Conservation (phyloP, 2,329 filamentous ascomycete species). For the Epichloe typhina region DNA sequence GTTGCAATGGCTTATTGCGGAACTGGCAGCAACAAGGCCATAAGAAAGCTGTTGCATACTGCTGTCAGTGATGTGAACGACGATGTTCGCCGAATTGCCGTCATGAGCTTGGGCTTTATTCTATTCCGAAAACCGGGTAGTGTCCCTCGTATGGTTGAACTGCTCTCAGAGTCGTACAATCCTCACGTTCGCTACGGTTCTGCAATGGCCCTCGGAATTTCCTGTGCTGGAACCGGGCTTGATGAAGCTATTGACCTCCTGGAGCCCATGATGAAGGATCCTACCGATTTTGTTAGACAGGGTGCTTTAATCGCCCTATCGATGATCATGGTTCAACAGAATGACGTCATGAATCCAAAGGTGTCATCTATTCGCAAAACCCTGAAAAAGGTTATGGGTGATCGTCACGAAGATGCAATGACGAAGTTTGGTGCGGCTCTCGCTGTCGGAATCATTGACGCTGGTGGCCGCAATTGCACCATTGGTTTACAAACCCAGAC, state of each 20-base stretch:
- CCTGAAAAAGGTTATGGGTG: constrained; percentile 82
- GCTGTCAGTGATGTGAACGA: constrained; percentile 98
- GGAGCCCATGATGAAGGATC: constrained; percentile 99
- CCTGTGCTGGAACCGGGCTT: constrained; percentile 88
- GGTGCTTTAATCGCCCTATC: constrained; percentile 86
- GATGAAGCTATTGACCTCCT: constrained; percentile 93
- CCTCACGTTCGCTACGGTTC: constrained; percentile 96
- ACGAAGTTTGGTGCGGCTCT: constrained; percentile 95
- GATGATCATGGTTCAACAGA: constrained; percentile 99
- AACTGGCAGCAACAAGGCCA: constrained; percentile 95
- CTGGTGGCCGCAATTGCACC: constrained; percentile 94
- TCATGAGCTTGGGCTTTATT: constrained; percentile 97
- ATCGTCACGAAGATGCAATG: constrained; percentile 97
- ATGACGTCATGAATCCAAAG: constrained; percentile 97
- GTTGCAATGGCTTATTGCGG: constrained; percentile 95
- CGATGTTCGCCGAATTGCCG: constrained; percentile 87
- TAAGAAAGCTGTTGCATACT: constrained; percentile 86
- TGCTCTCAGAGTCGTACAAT: constrained; percentile 97
- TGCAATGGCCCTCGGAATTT: constrained; percentile 96
- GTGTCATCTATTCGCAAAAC: constrained; percentile 83
- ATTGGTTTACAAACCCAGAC: constrained; percentile 96
- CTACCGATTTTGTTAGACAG: constrained; percentile 94
- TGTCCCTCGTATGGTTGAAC: constrained; percentile 96
- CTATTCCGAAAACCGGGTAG: constrained; percentile 95
- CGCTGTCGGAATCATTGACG: constrained; percentile 92